A percentile compares a stretch with the other conserved stretches of the same genome.
These are phyloP conservation scores for Lagerstroemia speciosa DNA, from an alignment of 345 rosid species.

Conservation along the genomic window DNA sequence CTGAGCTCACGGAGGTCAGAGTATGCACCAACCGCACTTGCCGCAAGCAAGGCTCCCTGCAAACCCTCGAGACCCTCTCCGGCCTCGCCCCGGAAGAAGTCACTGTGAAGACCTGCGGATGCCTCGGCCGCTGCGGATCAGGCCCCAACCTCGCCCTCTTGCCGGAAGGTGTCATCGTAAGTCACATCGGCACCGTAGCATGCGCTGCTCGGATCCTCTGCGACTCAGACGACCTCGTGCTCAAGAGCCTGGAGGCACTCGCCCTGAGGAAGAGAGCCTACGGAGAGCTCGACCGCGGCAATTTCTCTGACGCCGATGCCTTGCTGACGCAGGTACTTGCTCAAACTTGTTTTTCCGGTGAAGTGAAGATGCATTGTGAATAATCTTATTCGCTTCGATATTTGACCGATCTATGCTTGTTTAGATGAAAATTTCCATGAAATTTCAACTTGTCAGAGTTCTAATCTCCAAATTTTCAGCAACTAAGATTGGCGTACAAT, in stretches of 20 bases:
- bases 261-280: conserved; percentile 59
- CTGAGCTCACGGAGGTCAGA: conserved; percentile 42
- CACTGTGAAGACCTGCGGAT: conserved; percentile 52
- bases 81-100: conserved; percentile 57
- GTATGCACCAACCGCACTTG: conserved; percentile 85
- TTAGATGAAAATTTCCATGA: too few species aligned
- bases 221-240: conserved; percentile 21
- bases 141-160: conserved; percentile 78
- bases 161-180: conserved; percentile 49
- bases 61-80: conserved; percentile 48
- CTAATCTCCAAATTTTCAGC: too few species aligned
- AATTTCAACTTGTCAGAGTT: too few species aligned
- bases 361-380: not conserved
- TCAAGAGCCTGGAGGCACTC: conserved; percentile 42
- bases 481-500: too few species aligned
- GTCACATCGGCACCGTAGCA: conserved; percentile 67
- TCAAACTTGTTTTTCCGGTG: not conserved
- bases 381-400: not conserved
- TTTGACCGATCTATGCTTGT: not conserved
- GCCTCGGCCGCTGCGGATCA: conserved; percentile 79
- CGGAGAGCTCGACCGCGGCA: conserved; percentile 30
- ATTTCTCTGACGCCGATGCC: conserved; percentile 42
- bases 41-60: conserved; percentile 68
- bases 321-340: conserved; percentile 52
- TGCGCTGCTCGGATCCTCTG: conserved; percentile 54